Evolutionary conservation across 768 basidiomycete genomes (phyloP), one percentile per base, ranked within the genome.

Genomic region (Mycena floridula): DNA sequence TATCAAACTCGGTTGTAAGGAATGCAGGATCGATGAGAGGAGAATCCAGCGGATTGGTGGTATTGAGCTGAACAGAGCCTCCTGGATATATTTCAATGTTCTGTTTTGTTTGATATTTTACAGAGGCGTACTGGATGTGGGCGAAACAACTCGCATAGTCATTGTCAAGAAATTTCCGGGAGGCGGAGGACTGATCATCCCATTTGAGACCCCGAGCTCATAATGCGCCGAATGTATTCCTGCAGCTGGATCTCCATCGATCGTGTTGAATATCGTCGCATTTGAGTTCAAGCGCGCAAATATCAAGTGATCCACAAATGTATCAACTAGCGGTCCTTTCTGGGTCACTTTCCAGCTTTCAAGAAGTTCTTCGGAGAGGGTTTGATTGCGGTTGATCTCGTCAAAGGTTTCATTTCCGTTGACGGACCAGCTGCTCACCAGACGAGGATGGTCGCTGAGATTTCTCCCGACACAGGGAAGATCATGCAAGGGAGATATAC

Each of bases 11-110:
- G 15, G 49, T 45, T 22, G 36, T 49, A 23, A 67, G 61, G 59
- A 72, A 69, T 42, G 63, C 63, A 1, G 71, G 68, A 50, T 74
- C 63, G 56, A 76, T 71, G n/a, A 56, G 38, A 0, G 73, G 72
- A 23, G 56, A 32, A 36, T 57, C 58, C 56, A 73, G 73, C 16
- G 68, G 59, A 48, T 61, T 52, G n/a, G 59, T 64, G 9, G 68
- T 65, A 35, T 59, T 67, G 48, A 72, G 39, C 12, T 47, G 43
- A 3, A 59, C 25, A 7, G 42, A 43, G n/a, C 57, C 56, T 40
- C 57, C 57, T 58, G 21, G n/a, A n/a, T 22, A 11, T n/a, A n/a
- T 35, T 22, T 11, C 18, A 5, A 36, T 16, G 13, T 36, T 5
- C 18, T n/a, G 13, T 7, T 32, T 23, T 30, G 20, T 8, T 16